A percentile compares a stretch with the other conserved stretches of the same genome.
phyloP scores from a whole-genome alignment of 2,329 filamentous ascomycete species.

The Fusarium xyrophilum region DNA sequence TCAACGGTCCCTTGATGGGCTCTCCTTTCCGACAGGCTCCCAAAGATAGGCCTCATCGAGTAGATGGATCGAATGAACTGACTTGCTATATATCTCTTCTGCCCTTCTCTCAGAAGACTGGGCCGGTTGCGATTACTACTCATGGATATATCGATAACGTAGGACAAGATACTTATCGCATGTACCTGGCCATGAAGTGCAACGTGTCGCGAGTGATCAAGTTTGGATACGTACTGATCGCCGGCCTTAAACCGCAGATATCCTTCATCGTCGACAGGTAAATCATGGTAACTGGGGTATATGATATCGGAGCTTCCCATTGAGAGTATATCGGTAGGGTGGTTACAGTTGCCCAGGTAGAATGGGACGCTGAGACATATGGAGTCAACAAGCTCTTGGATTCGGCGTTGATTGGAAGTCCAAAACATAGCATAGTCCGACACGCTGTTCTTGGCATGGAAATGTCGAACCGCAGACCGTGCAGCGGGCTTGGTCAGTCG shows the following conservation, averaged over 20 bases:
- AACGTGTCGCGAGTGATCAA: conserved; percentile 22
- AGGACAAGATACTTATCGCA: conserved; percentile 5
- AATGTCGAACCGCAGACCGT: rapidly evolving
- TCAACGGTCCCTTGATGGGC: too few relatives aligned
- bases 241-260: background rate
- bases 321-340: background rate
- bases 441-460: rapidly evolving
- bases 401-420: background rate
- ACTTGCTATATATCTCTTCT: conserved; percentile 7
- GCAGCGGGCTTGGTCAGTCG: rapidly evolving
- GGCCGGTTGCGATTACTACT: background rate
- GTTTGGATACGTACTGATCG: background rate
- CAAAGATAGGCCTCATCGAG: background rate
- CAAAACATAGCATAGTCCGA: background rate
- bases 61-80: conserved; percentile 9
- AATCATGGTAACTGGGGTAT: conserved; percentile 23
- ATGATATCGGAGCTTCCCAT: background rate
- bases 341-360: conserved; percentile 22
- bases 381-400: background rate
- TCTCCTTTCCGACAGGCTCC: background rate
- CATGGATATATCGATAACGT: background rate
- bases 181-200: conserved; percentile 10
- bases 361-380: conserved; percentile 27
- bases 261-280: background rate
- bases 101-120: background rate